Evolutionary conservation across 805 yeast genomes (phyloP).

Genomic region (Yarrowia hollandica): DNA sequence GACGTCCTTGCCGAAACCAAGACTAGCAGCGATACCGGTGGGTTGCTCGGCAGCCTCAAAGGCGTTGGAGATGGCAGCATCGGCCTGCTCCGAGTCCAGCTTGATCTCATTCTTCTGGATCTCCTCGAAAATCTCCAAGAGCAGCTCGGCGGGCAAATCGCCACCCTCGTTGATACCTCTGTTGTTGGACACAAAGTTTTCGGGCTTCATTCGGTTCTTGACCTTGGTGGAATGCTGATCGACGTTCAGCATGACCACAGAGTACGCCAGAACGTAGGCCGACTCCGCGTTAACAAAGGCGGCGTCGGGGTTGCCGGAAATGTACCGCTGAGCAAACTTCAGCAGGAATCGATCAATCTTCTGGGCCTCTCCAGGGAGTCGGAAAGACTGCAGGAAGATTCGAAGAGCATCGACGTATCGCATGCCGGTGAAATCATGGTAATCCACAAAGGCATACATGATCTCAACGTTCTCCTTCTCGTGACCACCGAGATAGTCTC

Average conservation of each 20-base stretch:
- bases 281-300: constrained; percentile 90
- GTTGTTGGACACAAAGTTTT: constrained; percentile 83
- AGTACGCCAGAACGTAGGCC: constrained; percentile 87
- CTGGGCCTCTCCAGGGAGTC: constrained; percentile 98
- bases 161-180: constrained; percentile 90
- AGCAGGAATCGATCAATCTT: constrained; percentile 95
- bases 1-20: constrained; percentile 53
- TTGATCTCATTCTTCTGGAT: constrained; percentile 84
- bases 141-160: constrained; percentile 72
- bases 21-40: constrained; percentile 39
- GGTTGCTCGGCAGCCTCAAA: constrained; percentile 42
- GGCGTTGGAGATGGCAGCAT: constrained; percentile 76
- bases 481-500: constrained; percentile 92
- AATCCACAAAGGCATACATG: constrained; percentile 92
- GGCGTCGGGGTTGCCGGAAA: constrained; percentile 77
- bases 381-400: constrained; percentile 76
- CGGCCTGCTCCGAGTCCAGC: constrained; percentile 88
- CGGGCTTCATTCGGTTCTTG: constrained; percentile 80
- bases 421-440: constrained; percentile 68
- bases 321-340: constrained; percentile 91
- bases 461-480: constrained; percentile 71
- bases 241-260: constrained; percentile 89
- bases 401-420: constrained; percentile 86
- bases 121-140: constrained; percentile 71
- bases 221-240: constrained; percentile 90